phyloP scores from a whole-genome alignment of 78 protist species.

The Isochrysis galbana region DNA sequence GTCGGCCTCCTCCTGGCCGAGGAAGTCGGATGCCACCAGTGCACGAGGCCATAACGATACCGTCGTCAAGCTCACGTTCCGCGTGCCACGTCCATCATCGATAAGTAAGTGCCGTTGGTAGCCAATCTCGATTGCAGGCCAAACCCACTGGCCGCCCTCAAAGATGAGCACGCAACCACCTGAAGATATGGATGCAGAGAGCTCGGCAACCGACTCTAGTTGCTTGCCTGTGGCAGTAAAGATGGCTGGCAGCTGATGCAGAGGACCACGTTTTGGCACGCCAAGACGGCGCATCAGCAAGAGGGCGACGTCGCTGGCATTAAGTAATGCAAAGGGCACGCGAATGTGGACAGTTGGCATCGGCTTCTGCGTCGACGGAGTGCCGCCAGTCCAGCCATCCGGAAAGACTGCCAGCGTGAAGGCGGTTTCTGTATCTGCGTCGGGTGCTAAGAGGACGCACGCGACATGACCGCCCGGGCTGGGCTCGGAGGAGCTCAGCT shows the following conservation, averaged over 20 bases:
- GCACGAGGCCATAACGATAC: background rate
- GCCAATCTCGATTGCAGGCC: background rate
- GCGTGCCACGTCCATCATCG: background rate
- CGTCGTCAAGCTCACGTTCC: background rate
- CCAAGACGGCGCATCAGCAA: background rate
- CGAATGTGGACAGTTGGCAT: too few relatives aligned
- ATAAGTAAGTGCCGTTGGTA: background rate
- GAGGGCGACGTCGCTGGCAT: background rate
- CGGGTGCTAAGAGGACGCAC: background rate
- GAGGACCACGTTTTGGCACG: background rate
- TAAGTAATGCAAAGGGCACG: background rate
- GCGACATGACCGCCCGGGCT: background rate
- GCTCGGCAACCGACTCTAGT: too few relatives aligned
- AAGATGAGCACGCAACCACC: background rate
- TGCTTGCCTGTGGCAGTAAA: background rate
- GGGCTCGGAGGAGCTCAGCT: background rate
- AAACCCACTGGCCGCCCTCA: background rate
- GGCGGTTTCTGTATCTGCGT: background rate
- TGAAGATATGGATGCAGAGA: too few relatives aligned
- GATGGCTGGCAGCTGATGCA: background rate
- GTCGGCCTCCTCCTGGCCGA: background rate
- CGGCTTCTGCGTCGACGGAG: background rate
- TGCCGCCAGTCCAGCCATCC: background rate
- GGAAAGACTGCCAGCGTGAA: background rate
- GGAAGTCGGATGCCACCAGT: background rate